Base-by-base conservation (phyloP, 1,284 basidiomycete species). In the Neotropicomus parvogracilis region DNA sequence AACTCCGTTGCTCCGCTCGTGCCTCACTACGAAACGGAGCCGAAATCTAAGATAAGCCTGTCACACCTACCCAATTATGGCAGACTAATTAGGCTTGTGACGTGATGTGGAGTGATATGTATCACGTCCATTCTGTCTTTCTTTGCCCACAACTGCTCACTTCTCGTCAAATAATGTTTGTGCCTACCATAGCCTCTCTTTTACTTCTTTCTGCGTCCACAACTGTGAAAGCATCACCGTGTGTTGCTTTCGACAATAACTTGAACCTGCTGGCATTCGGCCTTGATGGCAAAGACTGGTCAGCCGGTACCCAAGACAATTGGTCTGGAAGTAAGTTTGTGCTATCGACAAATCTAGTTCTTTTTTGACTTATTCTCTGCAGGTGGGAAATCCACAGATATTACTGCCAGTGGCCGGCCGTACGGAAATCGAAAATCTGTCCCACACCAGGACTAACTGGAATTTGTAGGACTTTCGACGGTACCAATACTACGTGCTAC, bases 181-280 rank as follows among this genome's bases (percentile, higher is more conserved):
- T 70, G 40, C 73, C 70, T 54, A 76, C 80, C 63, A 55, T 78
- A 69, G 72, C 70, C 75, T 74, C 78, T 76, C 78, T 83, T 79
- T 76, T 79, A 49, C 61, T 75, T 40, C 65, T 79, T 54, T 75
- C 71, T 45, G 60, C 71, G 38, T 64, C 70, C 12, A 56, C 63
- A 17, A 48, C 66, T 16, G 77, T 73, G 47, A 68, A 62, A 38
- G 72, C 79, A 1, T 67, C 67, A 8, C 75, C 84, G 13, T 89
- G 87, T 59, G 69, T 88, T 27, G 75, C 81, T 14, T 87, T 89
- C 58, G 86, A 90, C 59, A 59, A 70, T 20, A 71, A 70, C 56
- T 88, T 82, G 77, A 86, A 89, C 59, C 73, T 90, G 43, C 74
- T 83, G 41, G 83, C 80, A 28, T 85, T 90, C 58, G 85, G 83